Evolutionary conservation across 495 filamentous ascomycete species (phyloP).

Genomic region (Neurospora sp.): DNA sequence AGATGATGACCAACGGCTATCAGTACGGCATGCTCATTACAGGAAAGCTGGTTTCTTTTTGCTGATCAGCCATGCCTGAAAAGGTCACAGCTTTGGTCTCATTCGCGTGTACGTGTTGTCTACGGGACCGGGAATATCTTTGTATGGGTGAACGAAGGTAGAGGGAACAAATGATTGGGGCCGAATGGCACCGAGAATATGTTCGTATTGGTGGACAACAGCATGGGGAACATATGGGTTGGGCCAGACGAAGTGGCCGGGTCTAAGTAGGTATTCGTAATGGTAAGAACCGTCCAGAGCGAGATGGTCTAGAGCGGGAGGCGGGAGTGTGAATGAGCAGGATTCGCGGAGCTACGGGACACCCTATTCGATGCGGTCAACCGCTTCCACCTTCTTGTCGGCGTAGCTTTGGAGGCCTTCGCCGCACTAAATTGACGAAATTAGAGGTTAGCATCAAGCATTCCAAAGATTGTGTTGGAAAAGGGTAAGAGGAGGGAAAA

Average conservation of each 20-base stretch:
- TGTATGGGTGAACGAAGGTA: not conserved
- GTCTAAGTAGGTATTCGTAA: not conserved
- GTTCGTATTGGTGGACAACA: not conserved
- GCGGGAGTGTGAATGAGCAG: not conserved
- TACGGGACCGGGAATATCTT: not conserved
- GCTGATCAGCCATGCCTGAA: not conserved
- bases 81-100: not conserved
- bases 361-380: not conserved
- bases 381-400: constrained; percentile 30
- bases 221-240: not conserved
- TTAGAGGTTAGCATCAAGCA: constrained; percentile 22
- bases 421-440: constrained; percentile 51
- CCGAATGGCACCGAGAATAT: not conserved
- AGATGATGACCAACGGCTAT: not conserved
- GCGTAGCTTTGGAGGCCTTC: constrained; percentile 77
- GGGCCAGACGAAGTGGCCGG: not conserved
- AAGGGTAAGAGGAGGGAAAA: not conserved
- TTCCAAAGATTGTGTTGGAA: not conserved
- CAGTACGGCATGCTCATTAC: not conserved
- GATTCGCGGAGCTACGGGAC: not conserved
- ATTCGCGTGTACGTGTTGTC: not conserved
- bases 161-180: not conserved
- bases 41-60: not conserved
- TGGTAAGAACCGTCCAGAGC: not conserved
- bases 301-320: not conserved